Base-by-base conservation (phyloP, 2,329 filamentous ascomycete species). In the Verticillium nonalfalfae region DNA sequence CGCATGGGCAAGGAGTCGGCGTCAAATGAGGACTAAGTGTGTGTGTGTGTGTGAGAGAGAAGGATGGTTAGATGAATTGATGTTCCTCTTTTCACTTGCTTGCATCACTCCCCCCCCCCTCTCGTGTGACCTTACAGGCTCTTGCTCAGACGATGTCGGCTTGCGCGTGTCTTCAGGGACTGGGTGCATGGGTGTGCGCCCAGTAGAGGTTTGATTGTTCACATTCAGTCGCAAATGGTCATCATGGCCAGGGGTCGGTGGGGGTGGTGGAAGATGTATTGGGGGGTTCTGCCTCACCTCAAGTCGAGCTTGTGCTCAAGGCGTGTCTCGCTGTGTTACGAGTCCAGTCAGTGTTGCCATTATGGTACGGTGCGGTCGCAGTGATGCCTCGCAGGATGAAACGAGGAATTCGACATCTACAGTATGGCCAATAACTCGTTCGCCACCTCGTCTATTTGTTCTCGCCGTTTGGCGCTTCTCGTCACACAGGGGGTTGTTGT, bases 1-100 rank as follows among this genome's bases (percentile, higher is more conserved):
- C 66, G 60, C 7, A 60, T 56, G 59, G 63, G 59, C 7, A 59
- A 59, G 58, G 45, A 36, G 7, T 54, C 33, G n/a, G 34, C 38
- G 6, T 34, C 40, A 13, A 36, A 38, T 26, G 40, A 7, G 21
- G 21, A 9, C 40, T 50, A 3, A 33, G 38, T 31, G 39, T 15
- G 31, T 45, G 38, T n/a, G n/a, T n/a, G n/a, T n/a, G n/a, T n/a
- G n/a, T n/a, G n/a, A n/a, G n/a, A n/a, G n/a, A n/a, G 18, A 26
- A 59, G 34, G 13, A 6, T 31, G 11, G 38, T 59, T 59, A 45
- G 36, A 7, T 45, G 55, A 57, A 57, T 21, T n/a, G 55, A 57
- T 58, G 9, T 40, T 31, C 26, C 57, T 36, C 50, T 35, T 35
- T 35, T 21, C 26, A 26, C 26, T 59, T 21, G 36, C 26, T 39